Evolutionary conservation across 768 basidiomycete genomes (phyloP), one percentile per base, ranked within the genome.

Genomic region (Pleurotus eryngii): DNA sequence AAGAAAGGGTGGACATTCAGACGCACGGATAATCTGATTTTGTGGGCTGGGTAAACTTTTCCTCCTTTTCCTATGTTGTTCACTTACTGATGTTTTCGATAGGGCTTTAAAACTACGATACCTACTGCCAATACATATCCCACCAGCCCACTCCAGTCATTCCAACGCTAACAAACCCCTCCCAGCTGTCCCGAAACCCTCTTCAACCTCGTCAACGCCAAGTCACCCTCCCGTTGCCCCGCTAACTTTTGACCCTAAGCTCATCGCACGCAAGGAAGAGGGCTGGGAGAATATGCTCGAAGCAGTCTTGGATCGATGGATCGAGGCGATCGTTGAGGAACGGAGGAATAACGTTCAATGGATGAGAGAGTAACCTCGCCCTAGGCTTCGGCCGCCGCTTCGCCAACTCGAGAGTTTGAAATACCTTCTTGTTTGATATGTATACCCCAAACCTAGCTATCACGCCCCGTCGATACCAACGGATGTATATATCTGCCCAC

Each of bases 281-380:
- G 91, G 89, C 0, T 96, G 93, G 93, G 86, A 92, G 56, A 73
- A 74, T 22, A 91, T 93, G 88, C 75, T 96, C 4, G 84, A 89
- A 67, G 64, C 64, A 18, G 78, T 83, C 0, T 70, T 93, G 9
- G 47, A 81, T 42, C 72, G 76, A 37, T 95, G 93, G 93, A 76
- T 86, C 56, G 74, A 76, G 20, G 83, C 79, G 26, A 85, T 86
- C 5, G 81, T 91, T 3, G 80, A 83, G 38, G 93, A 96, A 72
- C 72, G 69, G 71, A 82, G 82, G 69, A 39, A 39, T 20, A 42
- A 67, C 47, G 78, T 70, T 56, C 64, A 48, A 35, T 62, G 58
- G 60, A 35, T 35, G 30, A 35, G 30, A 35, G 30, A 35, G 30
- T 35, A 35, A 4, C 30, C 30, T 35, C 30, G 30, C 30, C 30